Evolutionary conservation across 148 eudicot species (phyloP), one percentile per base, ranked within the genome.

Genomic region (Gaultheria prostrata): DNA sequence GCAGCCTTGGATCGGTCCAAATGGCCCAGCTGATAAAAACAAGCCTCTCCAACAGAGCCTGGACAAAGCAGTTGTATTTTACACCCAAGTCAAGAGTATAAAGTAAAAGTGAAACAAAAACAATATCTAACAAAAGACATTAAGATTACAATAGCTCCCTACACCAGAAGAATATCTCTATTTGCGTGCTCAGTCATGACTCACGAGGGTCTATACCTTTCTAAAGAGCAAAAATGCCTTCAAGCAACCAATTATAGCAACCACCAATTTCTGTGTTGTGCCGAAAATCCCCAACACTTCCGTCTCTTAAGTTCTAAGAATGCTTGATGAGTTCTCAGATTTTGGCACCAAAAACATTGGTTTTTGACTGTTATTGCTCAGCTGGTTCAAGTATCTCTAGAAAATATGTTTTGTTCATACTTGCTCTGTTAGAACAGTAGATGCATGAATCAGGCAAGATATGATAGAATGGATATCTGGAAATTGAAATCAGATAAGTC

Each of bases 1-100:
- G 86, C 95, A 97, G 80, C 98, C 93, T 86, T 97, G 99, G 98
- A 97, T 97, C 57, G 95, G 87, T 49, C 99, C 99, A 77, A 97
- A 89, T 77, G n/a, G n/a, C 18, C 98, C 99, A 85, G 90, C 94
- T 15, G 99, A 88, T 86, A 97, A n/a, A 85, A 77, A 97, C 98
- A 80, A 95, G 98, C 85, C 99, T 88, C 87, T 97, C 99, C 89
- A 97, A 87, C n/a, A n/a, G n/a, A n/a, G n/a, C n/a, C n/a, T n/a
- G n/a, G n/a, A n/a, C n/a, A n/a, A n/a, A n/a, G n/a, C n/a, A n/a
- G n/a, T n/a, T n/a, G n/a, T n/a, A n/a, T n/a, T n/a, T n/a, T n/a
- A n/a, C n/a, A n/a, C n/a, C n/a, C n/a, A n/a, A n/a, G n/a, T n/a
- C n/a, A n/a, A n/a, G n/a, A n/a, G n/a, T n/a, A n/a, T n/a, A n/a